phyloP scores from a whole-genome alignment of 2,329 filamentous ascomycete species.

The Xylariaceae sp. region DNA sequence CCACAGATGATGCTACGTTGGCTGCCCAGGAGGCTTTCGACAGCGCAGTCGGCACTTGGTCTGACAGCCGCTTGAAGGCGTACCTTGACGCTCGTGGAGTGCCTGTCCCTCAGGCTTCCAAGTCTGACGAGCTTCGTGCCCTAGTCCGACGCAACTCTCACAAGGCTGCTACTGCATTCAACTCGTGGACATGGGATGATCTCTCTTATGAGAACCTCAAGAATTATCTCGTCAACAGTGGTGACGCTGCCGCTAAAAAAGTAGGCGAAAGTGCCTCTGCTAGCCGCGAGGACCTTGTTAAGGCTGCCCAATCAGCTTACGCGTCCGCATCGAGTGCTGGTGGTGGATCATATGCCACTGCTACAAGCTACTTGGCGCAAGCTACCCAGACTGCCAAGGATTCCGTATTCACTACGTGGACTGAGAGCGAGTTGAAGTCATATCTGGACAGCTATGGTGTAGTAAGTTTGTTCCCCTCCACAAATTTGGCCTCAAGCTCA shows the following conservation, averaged over 20 bases:
- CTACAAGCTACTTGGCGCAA: constrained; percentile 65
- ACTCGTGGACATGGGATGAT: constrained; percentile 76
- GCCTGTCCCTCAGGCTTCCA: constrained; percentile 67
- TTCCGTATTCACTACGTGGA: constrained; percentile 69
- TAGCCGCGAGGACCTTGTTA: constrained; percentile 69
- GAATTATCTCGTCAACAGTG: constrained; percentile 49
- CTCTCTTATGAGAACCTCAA: constrained; percentile 68
- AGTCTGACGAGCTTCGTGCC: constrained; percentile 68
- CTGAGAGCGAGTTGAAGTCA: constrained; percentile 66
- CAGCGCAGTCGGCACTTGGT: constrained; percentile 59
- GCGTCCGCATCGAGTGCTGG: constrained; percentile 55
- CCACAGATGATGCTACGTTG: constrained; percentile 63
- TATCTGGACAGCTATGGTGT: constrained; percentile 79
- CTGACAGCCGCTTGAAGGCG: constrained; percentile 71
- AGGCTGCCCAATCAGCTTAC: constrained; percentile 59
- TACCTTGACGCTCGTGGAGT: constrained; percentile 75
- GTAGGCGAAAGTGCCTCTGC: constrained; percentile 59
- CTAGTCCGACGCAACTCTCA: constrained; percentile 70
- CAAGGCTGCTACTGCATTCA: constrained; percentile 64
- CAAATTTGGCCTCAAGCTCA: constrained; percentile 23
- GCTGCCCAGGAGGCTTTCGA: constrained; percentile 66
- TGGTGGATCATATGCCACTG: constrained; percentile 58
- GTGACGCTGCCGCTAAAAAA: constrained; percentile 54
- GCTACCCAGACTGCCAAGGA: constrained; percentile 64
- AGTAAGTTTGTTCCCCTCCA: constrained; percentile 30